Conservation (phyloP, 768 basidiomycete species). For the Boletus rex-veris region DNA sequence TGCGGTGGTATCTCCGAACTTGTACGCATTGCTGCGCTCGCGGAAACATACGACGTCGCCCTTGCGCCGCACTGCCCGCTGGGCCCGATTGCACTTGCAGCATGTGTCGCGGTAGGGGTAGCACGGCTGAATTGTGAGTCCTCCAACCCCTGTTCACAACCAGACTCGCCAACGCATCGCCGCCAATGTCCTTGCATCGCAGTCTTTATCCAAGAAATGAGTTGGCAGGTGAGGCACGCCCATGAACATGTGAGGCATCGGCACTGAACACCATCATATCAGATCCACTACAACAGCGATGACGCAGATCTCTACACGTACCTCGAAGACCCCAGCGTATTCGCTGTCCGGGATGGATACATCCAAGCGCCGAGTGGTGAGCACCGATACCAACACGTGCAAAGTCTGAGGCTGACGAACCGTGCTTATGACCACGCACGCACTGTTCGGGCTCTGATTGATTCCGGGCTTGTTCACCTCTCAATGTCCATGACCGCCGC, state of each 20-base stretch:
- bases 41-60: constrained; percentile 10
- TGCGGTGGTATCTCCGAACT: no score
- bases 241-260: neutral
- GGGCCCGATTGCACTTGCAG: constrained; percentile 69
- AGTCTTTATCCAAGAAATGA: constrained; percentile 66
- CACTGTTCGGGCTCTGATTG: neutral
- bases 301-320: constrained; percentile 62
- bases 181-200: constrained; percentile 10
- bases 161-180: neutral
- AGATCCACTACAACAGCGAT: constrained; percentile 65
- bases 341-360: constrained; percentile 51
- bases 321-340: constrained; percentile 48
- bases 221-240: constrained; percentile 43
- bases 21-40: no score
- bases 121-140: constrained; percentile 56
- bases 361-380: constrained; percentile 42
- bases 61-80: constrained; percentile 71
- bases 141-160: neutral
- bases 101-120: constrained; percentile 62
- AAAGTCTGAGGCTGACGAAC: neutral
- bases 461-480: neutral
- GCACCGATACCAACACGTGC: neutral
- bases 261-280: neutral
- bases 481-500: neutral
- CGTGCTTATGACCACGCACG: no score